Conservation (phyloP, 208 protist genomes). For the Sergeia podlipaevii region DNA sequence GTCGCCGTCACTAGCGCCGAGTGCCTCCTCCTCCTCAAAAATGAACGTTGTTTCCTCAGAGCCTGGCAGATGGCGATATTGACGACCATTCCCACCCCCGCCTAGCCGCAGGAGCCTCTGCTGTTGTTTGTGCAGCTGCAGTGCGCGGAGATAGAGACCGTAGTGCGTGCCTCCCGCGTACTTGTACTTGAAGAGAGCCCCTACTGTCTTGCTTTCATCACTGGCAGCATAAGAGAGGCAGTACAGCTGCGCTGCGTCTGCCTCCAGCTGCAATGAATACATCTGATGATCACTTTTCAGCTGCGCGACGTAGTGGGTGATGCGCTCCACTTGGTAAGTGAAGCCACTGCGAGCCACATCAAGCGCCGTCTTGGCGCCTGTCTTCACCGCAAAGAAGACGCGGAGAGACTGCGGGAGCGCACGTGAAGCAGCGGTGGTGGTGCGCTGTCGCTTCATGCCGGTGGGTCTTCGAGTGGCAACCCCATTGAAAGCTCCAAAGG, state of each 20-base stretch:
- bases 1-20: not conserved
- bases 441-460: constrained; percentile 1
- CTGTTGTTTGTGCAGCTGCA: constrained; percentile 25
- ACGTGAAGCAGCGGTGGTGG: too few relatives aligned
- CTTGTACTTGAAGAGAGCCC: constrained; percentile 55
- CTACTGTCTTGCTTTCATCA: constrained; percentile 50
- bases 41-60: not conserved
- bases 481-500: not conserved
- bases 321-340: constrained; percentile 40
- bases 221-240: constrained; percentile 52
- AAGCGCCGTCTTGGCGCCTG: constrained; percentile 44
- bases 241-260: constrained; percentile 51
- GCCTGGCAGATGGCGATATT: not conserved
- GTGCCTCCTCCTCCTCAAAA: not conserved
- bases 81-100: constrained; percentile 1
- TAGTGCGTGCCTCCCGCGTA: constrained; percentile 73
- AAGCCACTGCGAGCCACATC: constrained; percentile 59
- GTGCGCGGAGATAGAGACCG: constrained; percentile 28
- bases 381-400: constrained; percentile 63
- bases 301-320: constrained; percentile 40
- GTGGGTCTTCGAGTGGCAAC: not conserved
- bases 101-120: not conserved
- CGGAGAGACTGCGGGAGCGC: constrained; percentile 38
- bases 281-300: constrained; percentile 35
- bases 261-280: constrained; percentile 52